Conservation (phyloP, 768 basidiomycete genomes). For the Grammothele lineata region DNA sequence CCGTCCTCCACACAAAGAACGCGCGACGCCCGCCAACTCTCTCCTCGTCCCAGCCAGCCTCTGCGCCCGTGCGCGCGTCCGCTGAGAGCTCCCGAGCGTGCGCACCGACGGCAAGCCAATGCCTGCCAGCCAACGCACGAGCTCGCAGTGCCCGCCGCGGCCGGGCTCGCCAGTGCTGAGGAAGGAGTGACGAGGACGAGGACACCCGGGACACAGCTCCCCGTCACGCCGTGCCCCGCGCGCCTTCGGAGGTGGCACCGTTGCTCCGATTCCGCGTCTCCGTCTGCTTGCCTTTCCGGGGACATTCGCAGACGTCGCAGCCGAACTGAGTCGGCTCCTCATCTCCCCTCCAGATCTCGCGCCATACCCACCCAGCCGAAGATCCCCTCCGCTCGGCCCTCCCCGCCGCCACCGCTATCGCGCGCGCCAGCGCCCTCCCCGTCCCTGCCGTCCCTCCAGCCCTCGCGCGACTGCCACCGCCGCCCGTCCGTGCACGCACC, state of each 20-base stretch:
- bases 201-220: too few relatives aligned
- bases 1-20: not conserved
- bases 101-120: too few relatives aligned
- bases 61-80: not conserved
- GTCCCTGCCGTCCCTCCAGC: slow-evolving; percentile 2
- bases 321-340: slow-evolving; percentile 21
- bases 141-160: too few relatives aligned
- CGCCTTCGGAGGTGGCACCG: slow-evolving; percentile 3
- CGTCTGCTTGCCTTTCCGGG: slow-evolving; percentile 7
- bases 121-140: too few relatives aligned
- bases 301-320: slow-evolving; percentile 9
- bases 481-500: not conserved
- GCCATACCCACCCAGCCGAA: slow-evolving; percentile 16
- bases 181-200: too few relatives aligned
- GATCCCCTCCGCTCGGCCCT: slow-evolving; percentile 16
- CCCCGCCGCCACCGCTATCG: slow-evolving; percentile 4
- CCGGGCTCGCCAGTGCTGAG: too few relatives aligned
- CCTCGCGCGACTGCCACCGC: not conserved
- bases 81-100: too few relatives aligned
- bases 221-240: too few relatives aligned
- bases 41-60: not conserved
- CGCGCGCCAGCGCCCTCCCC: not conserved
- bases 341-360: slow-evolving; percentile 17
- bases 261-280: slow-evolving; percentile 5
- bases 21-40: too few relatives aligned